Base-by-base conservation (phyloP, 2,329 filamentous ascomycete species). In the Rhynchosporium secalis region DNA sequence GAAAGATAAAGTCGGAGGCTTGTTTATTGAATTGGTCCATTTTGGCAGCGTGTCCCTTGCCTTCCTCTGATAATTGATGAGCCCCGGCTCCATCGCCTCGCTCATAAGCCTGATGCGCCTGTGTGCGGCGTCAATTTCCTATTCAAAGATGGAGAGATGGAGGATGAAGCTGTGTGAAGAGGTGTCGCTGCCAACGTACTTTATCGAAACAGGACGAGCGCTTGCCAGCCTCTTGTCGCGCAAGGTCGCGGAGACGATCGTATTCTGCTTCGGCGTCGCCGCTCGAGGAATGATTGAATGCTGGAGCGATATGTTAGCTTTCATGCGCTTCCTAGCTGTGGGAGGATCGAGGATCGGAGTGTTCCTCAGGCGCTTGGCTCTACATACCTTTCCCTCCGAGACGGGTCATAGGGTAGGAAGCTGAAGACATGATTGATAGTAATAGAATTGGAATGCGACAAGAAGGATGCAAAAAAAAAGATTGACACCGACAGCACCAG, bases 1-100 rank as follows among this genome's bases (percentile, higher is more conserved):
- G 88, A 80, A 99, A 97, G 74, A 98, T 98, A 76, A 85, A 96
- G 63, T 97, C 91, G 63, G 91, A 91, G 1, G 95, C 95, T 76
- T 96, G 92, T 68, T 85, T 86, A 81, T 97, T 97, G 79, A 92
- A 96, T 64, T 88, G 81, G 68, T 96, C 91, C 86, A 96, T 95
- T 74, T 89, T 85, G 62, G 86, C 85, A 47, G 88, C 92, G 76
- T 98, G 93, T 49, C 80, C 77, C 78, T 98, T 96, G 73, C 90
- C 91, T 76, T 96, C 85, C 71, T 95, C 87, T 45, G 89, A 93
- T 58, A 96, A 83, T 60, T 90, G 79, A 76, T 97, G 92, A 56
- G 95, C 95, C n/a, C 75, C 79, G 20, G 85, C 91, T 69, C 92
- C 91, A 75, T 98, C 92, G 73, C 94, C 93, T 61, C 80, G 82